phyloP scores from a whole-genome alignment of 2,329 filamentous ascomycete genomes.

The Sarocladium strictum region DNA sequence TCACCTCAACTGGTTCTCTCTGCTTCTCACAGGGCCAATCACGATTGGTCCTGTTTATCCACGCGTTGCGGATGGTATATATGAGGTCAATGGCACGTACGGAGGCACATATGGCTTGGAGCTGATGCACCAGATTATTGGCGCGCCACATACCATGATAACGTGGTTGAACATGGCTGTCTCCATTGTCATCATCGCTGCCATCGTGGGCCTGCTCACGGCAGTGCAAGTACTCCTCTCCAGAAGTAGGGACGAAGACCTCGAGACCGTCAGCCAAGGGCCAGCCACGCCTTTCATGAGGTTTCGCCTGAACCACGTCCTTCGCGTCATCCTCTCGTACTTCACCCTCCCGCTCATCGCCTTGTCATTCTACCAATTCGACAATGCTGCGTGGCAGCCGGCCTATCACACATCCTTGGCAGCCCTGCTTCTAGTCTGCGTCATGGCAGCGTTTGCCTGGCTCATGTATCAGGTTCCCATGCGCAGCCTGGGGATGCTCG shows the following conservation, averaged over 20 bases:
- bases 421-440: slow-evolving; percentile 14
- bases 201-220: slow-evolving; percentile 51
- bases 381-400: slow-evolving; percentile 13
- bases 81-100: slow-evolving; percentile 61
- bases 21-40: slow-evolving; percentile 48
- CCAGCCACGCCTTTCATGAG: not conserved
- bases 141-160: slow-evolving; percentile 54
- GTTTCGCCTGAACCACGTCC: not conserved
- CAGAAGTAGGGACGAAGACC: not conserved
- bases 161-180: slow-evolving; percentile 66
- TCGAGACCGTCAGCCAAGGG: not conserved
- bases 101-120: slow-evolving; percentile 50
- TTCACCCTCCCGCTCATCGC: slow-evolving; percentile 67
- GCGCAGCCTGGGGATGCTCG: slow-evolving; percentile 23
- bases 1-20: slow-evolving; percentile 58
- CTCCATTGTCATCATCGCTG: slow-evolving; percentile 51
- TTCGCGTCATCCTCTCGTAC: slow-evolving; percentile 31
- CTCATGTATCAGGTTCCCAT: slow-evolving; percentile 19
- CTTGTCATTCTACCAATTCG: slow-evolving; percentile 25
- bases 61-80: slow-evolving; percentile 48
- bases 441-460: slow-evolving; percentile 23
- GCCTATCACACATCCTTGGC: slow-evolving; percentile 28
- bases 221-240: not conserved
- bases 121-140: slow-evolving; percentile 61
- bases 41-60: slow-evolving; percentile 18